These are phyloP conservation scores for Globisporangium takayamanum DNA, from an alignment of 352 stramenopile genomes.

Conservation along the genomic window DNA sequence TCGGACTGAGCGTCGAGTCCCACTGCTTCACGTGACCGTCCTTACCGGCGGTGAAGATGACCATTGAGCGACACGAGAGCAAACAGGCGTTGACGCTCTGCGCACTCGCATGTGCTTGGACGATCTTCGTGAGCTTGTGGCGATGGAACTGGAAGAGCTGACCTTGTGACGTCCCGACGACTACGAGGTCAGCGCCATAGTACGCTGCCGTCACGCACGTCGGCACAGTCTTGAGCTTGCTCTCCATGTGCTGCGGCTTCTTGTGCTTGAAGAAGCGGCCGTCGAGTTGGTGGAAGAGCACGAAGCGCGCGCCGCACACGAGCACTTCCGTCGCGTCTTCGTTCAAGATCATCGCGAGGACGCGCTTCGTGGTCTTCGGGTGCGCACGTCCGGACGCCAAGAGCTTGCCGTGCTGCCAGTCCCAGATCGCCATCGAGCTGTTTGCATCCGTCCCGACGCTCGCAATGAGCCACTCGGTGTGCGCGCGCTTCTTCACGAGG, in stretches of 20 bases:
- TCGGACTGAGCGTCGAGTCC: conserved; percentile 66
- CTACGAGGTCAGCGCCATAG: conserved; percentile 39
- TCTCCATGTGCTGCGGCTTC: conserved; percentile 37
- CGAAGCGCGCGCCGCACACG: conserved; percentile 51
- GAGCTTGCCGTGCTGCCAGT: conserved; percentile 61
- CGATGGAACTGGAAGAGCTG: conserved; percentile 69
- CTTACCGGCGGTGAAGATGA: conserved; percentile 73
- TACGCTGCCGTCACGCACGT: conserved; percentile 48
- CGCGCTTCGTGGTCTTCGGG: conserved; percentile 25
- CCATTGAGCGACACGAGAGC: conserved; percentile 59
- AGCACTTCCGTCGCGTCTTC: conserved; percentile 69
- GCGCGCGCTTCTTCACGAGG: conserved; percentile 45
- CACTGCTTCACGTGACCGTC: conserved; percentile 76
- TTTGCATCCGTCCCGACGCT: conserved; percentile 58
- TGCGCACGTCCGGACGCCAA: conserved; percentile 48
- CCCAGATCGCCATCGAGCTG: conserved; percentile 73
- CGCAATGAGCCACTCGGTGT: conserved; percentile 49
- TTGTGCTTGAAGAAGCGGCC: conserved; percentile 65
- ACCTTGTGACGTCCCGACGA: conserved; percentile 58
- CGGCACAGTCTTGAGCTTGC: conserved; percentile 37
- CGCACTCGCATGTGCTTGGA: conserved; percentile 50
- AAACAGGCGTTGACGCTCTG: conserved; percentile 52
- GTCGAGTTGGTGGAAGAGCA: conserved; percentile 52
- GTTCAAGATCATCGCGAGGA: conserved; percentile 54
- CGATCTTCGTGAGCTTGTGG: conserved; percentile 37